Base-by-base conservation (phyloP, 2,329 filamentous ascomycete species). In the Mycocentrospora acerina region DNA sequence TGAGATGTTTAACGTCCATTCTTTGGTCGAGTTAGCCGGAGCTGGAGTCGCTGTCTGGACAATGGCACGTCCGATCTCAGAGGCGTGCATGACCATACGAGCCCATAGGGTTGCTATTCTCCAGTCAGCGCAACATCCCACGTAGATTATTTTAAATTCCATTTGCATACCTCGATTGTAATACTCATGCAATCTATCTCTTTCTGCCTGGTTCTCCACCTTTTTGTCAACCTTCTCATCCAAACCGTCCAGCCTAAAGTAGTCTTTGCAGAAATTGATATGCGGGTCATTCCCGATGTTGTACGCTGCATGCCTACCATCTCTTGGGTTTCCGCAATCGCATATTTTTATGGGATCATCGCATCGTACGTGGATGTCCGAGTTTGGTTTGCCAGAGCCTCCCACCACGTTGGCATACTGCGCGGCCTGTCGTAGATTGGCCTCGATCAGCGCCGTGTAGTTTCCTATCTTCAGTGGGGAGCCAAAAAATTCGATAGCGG, bases 201-300 rank as follows among this genome's bases (percentile, higher is more conserved):
- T 59, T 10, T 51, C 48, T 32, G 51, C 55, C 7, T 53, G 46
- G 9, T 60, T 51, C 13, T 44, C 40, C 2, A 56, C 43, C 24
- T 51, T 57, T 16, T 49, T 52, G 6, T 60, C 48, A 7, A 66
- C 53, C 12, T 37, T 47, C 11, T 48, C 45, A 2, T 59, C 47
- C 15, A 66, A 43, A 4, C 34, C 40, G 24, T 58, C 53, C 43
- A 64, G 28, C 8, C 42, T 36, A 33, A 65, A 65, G 37, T 62
- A 64, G 29, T 48, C 45, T 3, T 45, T 33, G 36, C 62, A 66
- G 34, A 66, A 66, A 29, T 62, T 61, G 22, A 65, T 48, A 26
- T 64, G 59, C 4, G 62, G 57, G n/a, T 62, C 55, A 27, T 65
- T 64, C 7, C 59, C 62, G 24, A 66, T 59, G 40, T 64, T 64